A percentile compares a stretch with the other conserved stretches of the same genome.
Conservation (phyloP, 169 alveolate genomes). For the Plasmodium blacklocki region DNA sequence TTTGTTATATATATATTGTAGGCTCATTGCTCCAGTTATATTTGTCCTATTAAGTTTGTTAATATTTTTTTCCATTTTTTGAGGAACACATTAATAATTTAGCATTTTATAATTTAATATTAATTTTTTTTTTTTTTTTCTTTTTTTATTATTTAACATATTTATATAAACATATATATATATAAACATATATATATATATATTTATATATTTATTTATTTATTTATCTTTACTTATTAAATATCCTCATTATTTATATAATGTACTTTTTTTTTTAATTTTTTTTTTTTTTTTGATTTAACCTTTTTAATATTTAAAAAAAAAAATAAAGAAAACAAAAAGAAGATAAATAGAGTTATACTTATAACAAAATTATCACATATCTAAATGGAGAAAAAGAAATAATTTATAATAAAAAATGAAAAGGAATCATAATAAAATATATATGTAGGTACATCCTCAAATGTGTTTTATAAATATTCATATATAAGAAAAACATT, state of each 20-base stretch:
- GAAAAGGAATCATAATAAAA: too few relatives aligned
- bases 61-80: constrained; percentile 43
- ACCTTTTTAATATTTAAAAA: neutral
- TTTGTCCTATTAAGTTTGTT: constrained; percentile 64
- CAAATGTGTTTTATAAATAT: too few relatives aligned
- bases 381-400: too few relatives aligned
- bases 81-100: neutral
- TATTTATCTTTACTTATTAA: neutral
- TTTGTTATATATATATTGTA: neutral
- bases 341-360: neutral
- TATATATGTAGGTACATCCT: too few relatives aligned
- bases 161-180: too few relatives aligned
- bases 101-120: neutral
- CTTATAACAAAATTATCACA: too few relatives aligned
- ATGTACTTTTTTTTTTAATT: neutral
- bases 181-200: too few relatives aligned
- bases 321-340: neutral
- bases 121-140: too few relatives aligned
- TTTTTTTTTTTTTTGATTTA: neutral
- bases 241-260: neutral
- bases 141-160: too few relatives aligned
- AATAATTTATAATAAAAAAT: too few relatives aligned
- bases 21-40: constrained; percentile 63
- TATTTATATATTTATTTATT: too few relatives aligned
- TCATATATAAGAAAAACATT: too few relatives aligned